Evolutionary conservation across 1,284 basidiomycete species (phyloP).

Genomic region (Taiwanofungus camphoratus): DNA sequence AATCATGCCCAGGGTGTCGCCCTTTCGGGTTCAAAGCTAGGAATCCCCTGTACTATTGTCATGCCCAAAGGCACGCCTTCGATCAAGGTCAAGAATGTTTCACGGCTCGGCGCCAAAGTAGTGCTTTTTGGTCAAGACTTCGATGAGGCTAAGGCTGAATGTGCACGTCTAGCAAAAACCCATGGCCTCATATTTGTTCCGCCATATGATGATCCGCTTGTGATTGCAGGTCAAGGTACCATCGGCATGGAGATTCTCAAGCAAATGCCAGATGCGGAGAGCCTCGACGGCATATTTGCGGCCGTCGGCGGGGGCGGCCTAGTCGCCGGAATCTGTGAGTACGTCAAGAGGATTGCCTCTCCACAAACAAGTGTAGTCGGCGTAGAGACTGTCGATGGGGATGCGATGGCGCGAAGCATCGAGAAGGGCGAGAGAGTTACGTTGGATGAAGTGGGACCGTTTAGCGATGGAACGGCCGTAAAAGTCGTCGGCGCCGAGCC

Average conservation of each 20-base stretch:
- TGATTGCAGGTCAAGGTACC: conserved; percentile 98
- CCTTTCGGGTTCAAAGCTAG: conserved; percentile 81
- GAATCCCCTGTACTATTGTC: conserved; percentile 94
- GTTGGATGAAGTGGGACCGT: conserved; percentile 89
- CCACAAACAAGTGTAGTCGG: conserved; percentile 84
- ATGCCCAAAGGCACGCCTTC: conserved; percentile 95
- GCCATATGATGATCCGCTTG: conserved; percentile 95
- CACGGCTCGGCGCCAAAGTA: conserved; percentile 90
- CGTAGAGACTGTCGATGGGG: conserved; percentile 94
- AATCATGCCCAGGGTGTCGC: conserved; percentile 99
- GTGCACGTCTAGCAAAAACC: conserved; percentile 72
- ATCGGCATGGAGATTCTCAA: conserved; percentile 93
- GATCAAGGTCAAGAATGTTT: conserved; percentile 95
- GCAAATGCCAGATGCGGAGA: conserved; percentile 71
- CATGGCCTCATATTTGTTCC: conserved; percentile 91
- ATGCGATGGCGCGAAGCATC: conserved; percentile 85
- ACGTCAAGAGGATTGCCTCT: conserved; percentile 90
- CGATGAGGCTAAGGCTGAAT: conserved; percentile 95
- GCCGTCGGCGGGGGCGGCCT: conserved; percentile 93
- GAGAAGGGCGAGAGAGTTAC: conserved; percentile 76
- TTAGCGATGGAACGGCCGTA: conserved; percentile 99
- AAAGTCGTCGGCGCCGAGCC: conserved; percentile 93
- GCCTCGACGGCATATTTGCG: conserved; percentile 84
- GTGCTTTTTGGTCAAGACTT: conserved; percentile 92
- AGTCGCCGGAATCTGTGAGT: conserved; percentile 84